These are phyloP conservation scores for Colletotrichum sp. DNA, from an alignment of 2,329 filamentous ascomycete species.

Conservation along the genomic window DNA sequence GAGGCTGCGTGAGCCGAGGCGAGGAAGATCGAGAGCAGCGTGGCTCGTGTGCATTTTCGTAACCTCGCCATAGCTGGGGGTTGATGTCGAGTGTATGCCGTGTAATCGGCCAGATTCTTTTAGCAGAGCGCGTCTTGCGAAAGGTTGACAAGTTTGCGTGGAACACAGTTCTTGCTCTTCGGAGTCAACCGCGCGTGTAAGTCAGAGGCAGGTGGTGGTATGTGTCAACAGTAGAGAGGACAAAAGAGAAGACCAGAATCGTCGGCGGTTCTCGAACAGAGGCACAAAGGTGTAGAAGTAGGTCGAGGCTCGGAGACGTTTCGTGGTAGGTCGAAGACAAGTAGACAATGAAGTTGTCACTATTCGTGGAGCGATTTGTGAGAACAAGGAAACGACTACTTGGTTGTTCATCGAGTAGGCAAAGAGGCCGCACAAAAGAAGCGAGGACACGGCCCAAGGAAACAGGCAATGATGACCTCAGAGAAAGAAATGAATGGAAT, in stretches of 20 bases:
- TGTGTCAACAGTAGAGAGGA: background rate
- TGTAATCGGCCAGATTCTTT: background rate
- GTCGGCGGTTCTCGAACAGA: background rate
- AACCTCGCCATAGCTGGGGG: conserved; percentile 29
- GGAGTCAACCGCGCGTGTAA: conserved; percentile 16
- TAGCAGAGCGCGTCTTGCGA: background rate
- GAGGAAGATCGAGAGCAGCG: conserved; percentile 41
- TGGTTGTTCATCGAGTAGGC: background rate
- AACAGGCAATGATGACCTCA: conserved; percentile 12
- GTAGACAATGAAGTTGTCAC: conserved; percentile 11
- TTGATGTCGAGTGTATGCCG: background rate
- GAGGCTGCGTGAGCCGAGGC: conserved; percentile 42
- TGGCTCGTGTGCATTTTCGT: conserved; percentile 35
- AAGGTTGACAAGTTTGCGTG: background rate
- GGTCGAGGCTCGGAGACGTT: conserved; percentile 5
- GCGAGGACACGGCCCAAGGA: background rate
- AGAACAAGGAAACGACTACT: background rate
- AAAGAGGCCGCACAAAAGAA: conserved; percentile 11
- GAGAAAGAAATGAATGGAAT: background rate
- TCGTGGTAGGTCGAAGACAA: background rate
- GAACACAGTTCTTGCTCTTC: background rate
- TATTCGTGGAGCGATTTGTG: background rate
- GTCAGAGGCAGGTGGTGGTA: background rate
- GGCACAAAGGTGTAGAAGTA: conserved; percentile 19
- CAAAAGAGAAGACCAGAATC: background rate